Conservation (phyloP, 2,329 filamentous ascomycete species). For the Fusarium sp. region DNA sequence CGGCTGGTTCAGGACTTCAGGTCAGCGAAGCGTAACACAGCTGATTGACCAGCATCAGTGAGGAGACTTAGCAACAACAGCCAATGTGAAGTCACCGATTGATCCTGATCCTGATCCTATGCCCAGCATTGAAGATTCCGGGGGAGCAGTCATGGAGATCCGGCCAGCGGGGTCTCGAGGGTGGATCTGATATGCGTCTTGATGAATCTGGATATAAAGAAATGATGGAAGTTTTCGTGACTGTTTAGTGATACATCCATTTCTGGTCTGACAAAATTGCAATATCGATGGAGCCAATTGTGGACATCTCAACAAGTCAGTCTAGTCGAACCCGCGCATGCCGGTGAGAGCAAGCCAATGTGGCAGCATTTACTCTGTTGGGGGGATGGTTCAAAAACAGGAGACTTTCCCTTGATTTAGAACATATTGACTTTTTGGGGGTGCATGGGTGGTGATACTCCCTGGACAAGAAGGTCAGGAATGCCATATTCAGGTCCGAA, state of each 20-base stretch:
- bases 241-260: not conserved
- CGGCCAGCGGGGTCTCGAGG: conserved; percentile 5
- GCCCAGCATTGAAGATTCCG: conserved; percentile 21
- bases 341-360: not conserved
- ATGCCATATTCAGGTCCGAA: conserved; percentile 7
- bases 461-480: conserved; percentile 16
- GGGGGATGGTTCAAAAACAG: conserved; percentile 1
- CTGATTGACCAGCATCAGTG: conserved; percentile 23
- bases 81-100: conserved; percentile 26
- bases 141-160: conserved; percentile 29
- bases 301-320: conserved; percentile 17
- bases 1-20: conserved; percentile 33
- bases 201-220: conserved; percentile 29
- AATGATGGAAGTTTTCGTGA: conserved; percentile 2
- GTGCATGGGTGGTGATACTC: conserved; percentile 4
- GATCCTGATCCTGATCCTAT: conserved; percentile 18
- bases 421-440: conserved; percentile 21
- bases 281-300: not conserved
- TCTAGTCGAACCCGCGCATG: conserved; percentile 3
- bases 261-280: not conserved
- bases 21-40: conserved; percentile 17
- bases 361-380: conserved; percentile 9
- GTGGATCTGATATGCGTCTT: conserved; percentile 36
- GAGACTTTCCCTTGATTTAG: conserved; percentile 1
- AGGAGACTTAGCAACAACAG: conserved; percentile 13